Evolutionary conservation across 352 stramenopile genomes (phyloP), one percentile per base, ranked within the genome.

Genomic region (Phytophthora citricola): DNA sequence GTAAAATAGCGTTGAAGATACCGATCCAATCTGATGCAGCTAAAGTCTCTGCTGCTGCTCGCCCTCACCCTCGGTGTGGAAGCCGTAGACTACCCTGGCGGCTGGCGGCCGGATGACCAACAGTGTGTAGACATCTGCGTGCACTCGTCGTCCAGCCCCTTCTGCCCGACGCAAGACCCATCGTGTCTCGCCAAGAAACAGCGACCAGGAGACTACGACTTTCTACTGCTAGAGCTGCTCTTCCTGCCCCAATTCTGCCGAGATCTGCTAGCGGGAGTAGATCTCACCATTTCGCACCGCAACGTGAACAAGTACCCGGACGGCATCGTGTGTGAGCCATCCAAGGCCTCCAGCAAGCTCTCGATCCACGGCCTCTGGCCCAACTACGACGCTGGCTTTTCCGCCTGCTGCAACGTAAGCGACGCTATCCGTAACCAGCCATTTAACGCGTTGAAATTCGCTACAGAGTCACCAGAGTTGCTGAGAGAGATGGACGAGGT

Each of bases 201-300:
- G 39, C 54, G 31, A 27, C 75, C 76, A 22, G 76, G 74, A 17
- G 77, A 85, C 59, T 88, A 71, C 50, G 79, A 88, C 54, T 88
- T 77, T 44, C 63, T 88, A 17, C 6, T 88, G 64, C 52, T 88
- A 20, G 76, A 88, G 55, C 76, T 79, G 53, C 71, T 88, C 52
- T 88, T 83, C 63, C 51, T 83, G 26, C 79, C 79, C 20, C 79
- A 88, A 59, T 84, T 83, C 63, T 88, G 79, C 45, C 76, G 76
- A 31, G 79, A 84, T 15, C 66, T 88, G 43, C 63, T 84, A 3
- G 62, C 63, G 4, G 79, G 79, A 2, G 69, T 85, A 10, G 79
- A 88, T 51, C 67, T 73, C 49, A 85, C 76, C 17, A 62, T 85
- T 27, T 81, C 75, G 32, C 79, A 88, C 46, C 71, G 66, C n/a